Conservation (phyloP, 768 basidiomycete species). For the Boletus patriciae region DNA sequence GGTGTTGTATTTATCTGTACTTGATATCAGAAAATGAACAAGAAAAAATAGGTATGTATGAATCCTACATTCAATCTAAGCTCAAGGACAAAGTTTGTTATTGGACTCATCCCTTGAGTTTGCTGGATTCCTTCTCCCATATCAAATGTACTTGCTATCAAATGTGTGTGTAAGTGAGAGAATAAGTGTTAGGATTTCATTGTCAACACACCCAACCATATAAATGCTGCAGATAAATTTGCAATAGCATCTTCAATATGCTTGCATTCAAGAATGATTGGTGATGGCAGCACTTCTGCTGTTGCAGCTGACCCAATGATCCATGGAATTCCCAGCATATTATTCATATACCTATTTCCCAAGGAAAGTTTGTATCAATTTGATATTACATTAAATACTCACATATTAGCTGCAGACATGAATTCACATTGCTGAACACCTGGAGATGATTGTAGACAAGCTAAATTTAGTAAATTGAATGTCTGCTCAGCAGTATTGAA, state of each 20-base stretch:
- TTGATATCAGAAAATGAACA: background rate
- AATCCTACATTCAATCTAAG: background rate
- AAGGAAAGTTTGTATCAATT: background rate
- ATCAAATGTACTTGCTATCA: background rate
- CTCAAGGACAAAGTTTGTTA: background rate
- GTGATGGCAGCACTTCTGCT: background rate
- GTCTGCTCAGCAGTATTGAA: background rate
- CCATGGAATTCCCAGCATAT: background rate
- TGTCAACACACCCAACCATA: slow-evolving; percentile 9
- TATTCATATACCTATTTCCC: background rate
- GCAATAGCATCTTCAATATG: slow-evolving; percentile 8
- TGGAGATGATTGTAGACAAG: background rate
- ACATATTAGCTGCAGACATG: background rate
- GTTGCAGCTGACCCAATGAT: background rate
- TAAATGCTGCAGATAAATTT: background rate
- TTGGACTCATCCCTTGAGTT: background rate
- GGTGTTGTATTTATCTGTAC: background rate
- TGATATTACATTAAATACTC: background rate
- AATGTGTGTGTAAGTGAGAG: no score
- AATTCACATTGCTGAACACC: background rate
- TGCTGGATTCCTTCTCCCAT: background rate
- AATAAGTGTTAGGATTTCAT: no score
- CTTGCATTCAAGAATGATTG: background rate
- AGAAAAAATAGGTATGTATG: background rate
- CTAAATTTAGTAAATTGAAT: background rate